These are phyloP conservation scores for Lactifluus piperatus DNA, from an alignment of 768 basidiomycete genomes.

Conservation along the genomic window DNA sequence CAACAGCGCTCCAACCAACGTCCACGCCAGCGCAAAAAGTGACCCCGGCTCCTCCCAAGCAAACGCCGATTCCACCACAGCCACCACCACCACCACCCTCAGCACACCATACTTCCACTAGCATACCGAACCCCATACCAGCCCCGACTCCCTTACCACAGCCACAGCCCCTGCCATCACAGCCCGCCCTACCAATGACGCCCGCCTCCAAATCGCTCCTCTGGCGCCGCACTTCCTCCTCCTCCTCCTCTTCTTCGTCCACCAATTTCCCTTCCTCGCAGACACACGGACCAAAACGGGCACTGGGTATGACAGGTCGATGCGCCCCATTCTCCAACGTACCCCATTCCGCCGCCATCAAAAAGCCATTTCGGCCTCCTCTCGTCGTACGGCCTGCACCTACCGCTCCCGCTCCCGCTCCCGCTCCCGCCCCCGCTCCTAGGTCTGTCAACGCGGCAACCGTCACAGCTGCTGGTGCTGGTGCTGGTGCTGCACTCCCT, in stretches of 20 bases:
- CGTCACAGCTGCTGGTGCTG: too few relatives aligned
- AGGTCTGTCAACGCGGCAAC: too few relatives aligned
- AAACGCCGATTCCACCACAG: background rate
- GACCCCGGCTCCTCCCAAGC: background rate
- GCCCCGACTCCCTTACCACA: background rate
- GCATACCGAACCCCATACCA: background rate
- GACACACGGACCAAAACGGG: background rate
- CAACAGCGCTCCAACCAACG: background rate
- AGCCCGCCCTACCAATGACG: background rate
- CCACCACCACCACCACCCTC: background rate
- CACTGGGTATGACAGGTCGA: conserved; percentile 8
- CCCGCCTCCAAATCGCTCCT: background rate
- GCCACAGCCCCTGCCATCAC: too few relatives aligned
- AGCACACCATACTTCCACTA: background rate
- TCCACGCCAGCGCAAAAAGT: background rate
- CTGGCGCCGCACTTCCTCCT: background rate
- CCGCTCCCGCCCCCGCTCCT: too few relatives aligned
- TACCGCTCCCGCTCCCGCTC: too few relatives aligned
- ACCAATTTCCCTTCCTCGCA: background rate
- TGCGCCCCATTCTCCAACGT: background rate
- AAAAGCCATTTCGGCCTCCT: conserved; percentile 11
- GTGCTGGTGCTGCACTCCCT: too few relatives aligned
- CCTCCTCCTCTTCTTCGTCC: background rate
- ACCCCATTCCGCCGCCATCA: background rate
- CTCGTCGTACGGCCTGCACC: background rate